These are phyloP conservation scores for Umbelopsis sp. DNA, from an alignment of 192 early-diverging fungal genomes.

Conservation along the genomic window DNA sequence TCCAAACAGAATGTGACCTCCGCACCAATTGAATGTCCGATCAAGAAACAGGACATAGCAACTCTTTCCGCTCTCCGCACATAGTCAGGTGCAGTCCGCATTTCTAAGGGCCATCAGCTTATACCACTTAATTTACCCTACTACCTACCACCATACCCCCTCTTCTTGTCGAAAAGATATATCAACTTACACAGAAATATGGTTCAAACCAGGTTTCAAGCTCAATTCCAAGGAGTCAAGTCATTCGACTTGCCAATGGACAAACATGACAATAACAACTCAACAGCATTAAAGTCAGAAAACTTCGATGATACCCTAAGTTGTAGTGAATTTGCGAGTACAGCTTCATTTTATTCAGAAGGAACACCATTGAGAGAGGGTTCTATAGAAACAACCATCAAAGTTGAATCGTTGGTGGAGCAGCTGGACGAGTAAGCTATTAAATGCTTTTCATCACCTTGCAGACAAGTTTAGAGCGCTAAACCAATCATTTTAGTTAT, in stretches of 20 bases:
- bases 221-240: constrained; percentile 9
- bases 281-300: constrained; percentile 7
- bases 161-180: not conserved
- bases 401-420: constrained; percentile 34
- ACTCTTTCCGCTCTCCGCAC: not conserved
- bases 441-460: not conserved
- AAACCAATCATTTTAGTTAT: constrained; percentile 13
- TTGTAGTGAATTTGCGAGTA: constrained; percentile 10
- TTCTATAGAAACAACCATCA: constrained; percentile 19
- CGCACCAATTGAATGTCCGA: not conserved
- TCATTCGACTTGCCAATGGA: constrained; percentile 11
- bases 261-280: not conserved
- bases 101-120: not conserved
- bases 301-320: constrained; percentile 16
- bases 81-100: not conserved
- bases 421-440: constrained; percentile 38
- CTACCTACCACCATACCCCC: not conserved
- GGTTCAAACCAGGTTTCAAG: constrained; percentile 14
- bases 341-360: constrained; percentile 12
- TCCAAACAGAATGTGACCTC: constrained; percentile 1
- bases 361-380: not conserved
- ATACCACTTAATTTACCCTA: not conserved
- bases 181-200: not conserved
- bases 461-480: too few relatives aligned
- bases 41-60: not conserved